Percentiles rank a stretch among this genome's conserved stretches.
phyloP scores from a whole-genome alignment of 331 rosid species.

The Dryas integrifolia region DNA sequence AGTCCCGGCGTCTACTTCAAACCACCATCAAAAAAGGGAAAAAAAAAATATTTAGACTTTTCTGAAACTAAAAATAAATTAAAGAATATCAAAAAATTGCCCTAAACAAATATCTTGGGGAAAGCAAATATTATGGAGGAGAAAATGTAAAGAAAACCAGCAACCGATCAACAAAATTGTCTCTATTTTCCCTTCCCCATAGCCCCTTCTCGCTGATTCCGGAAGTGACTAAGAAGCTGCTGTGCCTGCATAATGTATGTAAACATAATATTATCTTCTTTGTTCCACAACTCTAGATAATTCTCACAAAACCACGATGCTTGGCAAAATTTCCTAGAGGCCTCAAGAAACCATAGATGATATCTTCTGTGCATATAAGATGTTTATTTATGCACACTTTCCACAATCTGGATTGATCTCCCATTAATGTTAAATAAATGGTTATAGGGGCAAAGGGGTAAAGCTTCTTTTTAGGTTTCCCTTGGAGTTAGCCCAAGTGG shows the following conservation, averaged over 20 bases:
- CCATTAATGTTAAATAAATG: not conserved
- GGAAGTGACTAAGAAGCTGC: constrained; percentile 88
- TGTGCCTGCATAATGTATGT: constrained; percentile 65
- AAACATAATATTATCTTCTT: not conserved
- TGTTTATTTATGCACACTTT: not conserved
- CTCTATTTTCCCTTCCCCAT: constrained; percentile 58
- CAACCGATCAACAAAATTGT: constrained; percentile 26
- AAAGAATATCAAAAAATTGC: constrained; percentile 36
- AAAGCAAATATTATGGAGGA: constrained; percentile 12
- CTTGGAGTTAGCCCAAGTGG: no score
- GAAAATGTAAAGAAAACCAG: constrained; percentile 9
- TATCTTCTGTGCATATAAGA: not conserved
- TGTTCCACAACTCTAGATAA: not conserved
- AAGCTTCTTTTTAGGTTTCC: constrained; percentile 2
- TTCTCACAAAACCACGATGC: constrained; percentile 5
- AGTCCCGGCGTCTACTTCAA: constrained; percentile 5
- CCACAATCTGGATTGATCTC: not conserved
- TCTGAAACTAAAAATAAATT: constrained; percentile 27
- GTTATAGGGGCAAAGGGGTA: not conserved
- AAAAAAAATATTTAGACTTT: constrained; percentile 7
- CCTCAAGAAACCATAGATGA: not conserved
- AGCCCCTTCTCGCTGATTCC: constrained; percentile 69
- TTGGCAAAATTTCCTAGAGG: not conserved
- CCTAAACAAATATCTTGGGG: constrained; percentile 18
- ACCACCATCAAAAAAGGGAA: constrained; percentile 22